Evolutionary conservation across 1,284 basidiomycete species (phyloP).

Genomic region (Melanopsichium pennsylvanicum): DNA sequence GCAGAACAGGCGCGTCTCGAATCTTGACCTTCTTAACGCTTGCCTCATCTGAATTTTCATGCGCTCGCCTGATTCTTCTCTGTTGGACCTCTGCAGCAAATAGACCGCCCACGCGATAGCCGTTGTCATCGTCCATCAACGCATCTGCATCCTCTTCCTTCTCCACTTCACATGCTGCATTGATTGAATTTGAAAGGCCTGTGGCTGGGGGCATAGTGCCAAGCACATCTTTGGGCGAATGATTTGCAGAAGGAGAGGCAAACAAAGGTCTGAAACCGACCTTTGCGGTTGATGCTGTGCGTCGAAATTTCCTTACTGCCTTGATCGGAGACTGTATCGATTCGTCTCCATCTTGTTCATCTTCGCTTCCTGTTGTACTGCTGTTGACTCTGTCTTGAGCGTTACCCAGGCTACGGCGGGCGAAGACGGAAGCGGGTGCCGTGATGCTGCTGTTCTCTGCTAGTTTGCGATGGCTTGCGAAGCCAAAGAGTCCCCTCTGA

Average conservation of each 20-base stretch:
- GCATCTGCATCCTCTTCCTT: slow-evolving; percentile 7
- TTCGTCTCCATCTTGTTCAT: slow-evolving; percentile 4
- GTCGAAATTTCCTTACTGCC: slow-evolving; percentile 6
- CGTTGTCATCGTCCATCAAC: slow-evolving; percentile 13
- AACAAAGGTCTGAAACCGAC: slow-evolving; percentile 32
- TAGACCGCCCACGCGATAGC: slow-evolving; percentile 14
- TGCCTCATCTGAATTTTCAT: not conserved
- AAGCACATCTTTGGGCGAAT: slow-evolving; percentile 4
- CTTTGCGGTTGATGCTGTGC: not conserved
- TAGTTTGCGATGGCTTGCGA: slow-evolving; percentile 10
- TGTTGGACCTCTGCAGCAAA: slow-evolving; percentile 34
- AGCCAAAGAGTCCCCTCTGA: slow-evolving; percentile 23
- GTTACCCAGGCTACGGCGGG: no score
- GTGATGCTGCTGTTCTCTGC: slow-evolving; percentile 2
- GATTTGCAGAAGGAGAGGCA: slow-evolving; percentile 23
- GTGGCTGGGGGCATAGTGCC: not conserved
- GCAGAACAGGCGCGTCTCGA: not conserved
- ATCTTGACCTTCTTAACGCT: slow-evolving; percentile 18
- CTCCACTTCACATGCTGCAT: not conserved
- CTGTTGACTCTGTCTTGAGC: no score
- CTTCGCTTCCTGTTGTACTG: not conserved
- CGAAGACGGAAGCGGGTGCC: slow-evolving; percentile 2
- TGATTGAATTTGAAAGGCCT: no score
- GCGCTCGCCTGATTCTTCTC: slow-evolving; percentile 11
- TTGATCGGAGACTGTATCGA: slow-evolving; percentile 26